Percentiles rank a stretch among this genome's conserved stretches.
These are phyloP conservation scores for Ballota nigra DNA, from an alignment of 257 asterid genomes.

Conservation along the genomic window DNA sequence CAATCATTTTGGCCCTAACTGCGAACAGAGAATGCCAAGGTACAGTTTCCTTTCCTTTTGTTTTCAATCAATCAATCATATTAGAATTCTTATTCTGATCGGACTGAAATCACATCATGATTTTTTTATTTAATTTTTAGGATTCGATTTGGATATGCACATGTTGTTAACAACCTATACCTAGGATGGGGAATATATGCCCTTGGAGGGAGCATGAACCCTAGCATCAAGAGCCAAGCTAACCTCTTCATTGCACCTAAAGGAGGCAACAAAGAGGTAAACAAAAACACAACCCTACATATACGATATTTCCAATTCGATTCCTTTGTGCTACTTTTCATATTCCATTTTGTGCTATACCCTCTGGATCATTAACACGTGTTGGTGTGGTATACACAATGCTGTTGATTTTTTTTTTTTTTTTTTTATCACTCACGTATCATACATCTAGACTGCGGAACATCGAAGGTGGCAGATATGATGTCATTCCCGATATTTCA, in stretches of 20 bases:
- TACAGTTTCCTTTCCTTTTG: background rate
- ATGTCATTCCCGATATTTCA: background rate
- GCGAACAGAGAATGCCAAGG: slow-evolving; percentile 91
- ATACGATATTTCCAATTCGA: background rate
- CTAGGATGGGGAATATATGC: slow-evolving; percentile 85
- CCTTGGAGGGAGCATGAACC: slow-evolving; percentile 88
- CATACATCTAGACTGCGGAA: no score
- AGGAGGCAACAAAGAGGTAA: slow-evolving; percentile 68
- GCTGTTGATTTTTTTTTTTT: no score
- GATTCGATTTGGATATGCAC: slow-evolving; percentile 84
- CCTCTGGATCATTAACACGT: no score
- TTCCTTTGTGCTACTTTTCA: no score
- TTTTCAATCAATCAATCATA: background rate
- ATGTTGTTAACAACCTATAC: slow-evolving; percentile 78
- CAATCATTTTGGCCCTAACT: slow-evolving; percentile 80
- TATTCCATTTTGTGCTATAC: no score
- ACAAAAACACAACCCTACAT: background rate
- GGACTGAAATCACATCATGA: background rate
- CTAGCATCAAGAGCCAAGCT: slow-evolving; percentile 79
- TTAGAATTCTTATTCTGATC: background rate
- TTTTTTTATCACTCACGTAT: no score
- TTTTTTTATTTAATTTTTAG: slow-evolving; percentile 21
- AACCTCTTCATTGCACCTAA: slow-evolving; percentile 76
- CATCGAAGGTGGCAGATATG: no score
- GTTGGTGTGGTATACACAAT: no score